Percentiles rank a stretch among this genome's conserved stretches.
Conservation (phyloP, 1,139 yeast genomes). For the Hansenula sp. region DNA sequence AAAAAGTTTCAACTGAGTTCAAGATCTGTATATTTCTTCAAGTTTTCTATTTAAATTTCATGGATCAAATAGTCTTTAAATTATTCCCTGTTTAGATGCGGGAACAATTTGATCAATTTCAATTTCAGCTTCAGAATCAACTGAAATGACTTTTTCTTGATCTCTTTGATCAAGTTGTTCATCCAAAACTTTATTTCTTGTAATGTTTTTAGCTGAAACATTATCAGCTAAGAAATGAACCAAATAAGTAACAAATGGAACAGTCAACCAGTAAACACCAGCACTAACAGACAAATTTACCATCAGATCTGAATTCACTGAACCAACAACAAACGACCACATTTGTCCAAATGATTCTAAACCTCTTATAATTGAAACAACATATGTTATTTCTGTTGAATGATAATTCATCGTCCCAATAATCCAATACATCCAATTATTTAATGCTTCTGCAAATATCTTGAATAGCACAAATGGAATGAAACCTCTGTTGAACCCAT, state of each 20-base stretch:
- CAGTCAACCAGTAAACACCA: slow-evolving; percentile 3
- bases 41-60: no score
- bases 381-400: slow-evolving; percentile 5
- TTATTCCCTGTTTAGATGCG: no score
- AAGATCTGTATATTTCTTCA: no score
- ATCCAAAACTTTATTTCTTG: background rate
- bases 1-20: no score
- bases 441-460: slow-evolving; percentile 2
- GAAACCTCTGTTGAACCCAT: slow-evolving; percentile 2
- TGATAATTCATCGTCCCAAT: slow-evolving; percentile 3
- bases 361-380: slow-evolving; percentile 4
- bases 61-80: no score
- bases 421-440: slow-evolving; percentile 3
- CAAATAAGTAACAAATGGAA: slow-evolving; percentile 4
- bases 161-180: no score
- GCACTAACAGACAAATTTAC: slow-evolving; percentile 3
- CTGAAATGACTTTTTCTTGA: no score
- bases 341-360: slow-evolving; percentile 4
- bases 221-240: slow-evolving; percentile 2
- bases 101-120: no score
- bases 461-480: slow-evolving; percentile 3
- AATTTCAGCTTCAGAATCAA: no score
- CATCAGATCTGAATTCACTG: background rate
- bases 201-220: background rate
- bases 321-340: slow-evolving; percentile 5